These are phyloP conservation scores for Venturia nashicola DNA, from an alignment of 2,329 filamentous ascomycete genomes.

Conservation along the genomic window DNA sequence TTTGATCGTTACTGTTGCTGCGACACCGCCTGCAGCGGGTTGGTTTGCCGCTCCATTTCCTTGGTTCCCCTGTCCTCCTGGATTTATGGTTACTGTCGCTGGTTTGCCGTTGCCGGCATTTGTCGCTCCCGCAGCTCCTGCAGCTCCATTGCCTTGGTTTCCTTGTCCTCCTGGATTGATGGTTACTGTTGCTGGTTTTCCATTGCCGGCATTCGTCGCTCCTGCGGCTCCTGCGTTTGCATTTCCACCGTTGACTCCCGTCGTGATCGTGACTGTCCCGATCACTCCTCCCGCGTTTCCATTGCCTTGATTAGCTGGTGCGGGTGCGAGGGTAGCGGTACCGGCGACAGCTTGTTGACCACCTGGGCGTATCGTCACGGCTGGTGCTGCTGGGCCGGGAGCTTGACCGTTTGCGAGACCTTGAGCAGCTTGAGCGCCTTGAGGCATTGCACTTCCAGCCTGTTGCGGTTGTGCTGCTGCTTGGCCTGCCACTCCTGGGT, in stretches of 20 bases:
- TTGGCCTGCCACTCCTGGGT: background rate
- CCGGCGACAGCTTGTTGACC: constrained; percentile 3
- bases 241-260: background rate
- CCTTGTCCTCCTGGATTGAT: background rate
- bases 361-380: background rate
- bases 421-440: constrained; percentile 3
- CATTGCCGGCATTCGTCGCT: background rate
- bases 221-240: background rate
- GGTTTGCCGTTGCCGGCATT: background rate
- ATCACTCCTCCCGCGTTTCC: background rate
- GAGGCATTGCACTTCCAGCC: background rate
- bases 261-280: constrained; percentile 6
- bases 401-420: constrained; percentile 3
- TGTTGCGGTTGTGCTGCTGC: background rate
- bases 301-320: constrained; percentile 3
- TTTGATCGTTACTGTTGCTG: constrained; percentile 2
- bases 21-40: background rate
- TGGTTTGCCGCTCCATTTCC: background rate
- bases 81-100: background rate
- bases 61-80: background rate
- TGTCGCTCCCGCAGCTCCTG: background rate
- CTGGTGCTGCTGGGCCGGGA: background rate
- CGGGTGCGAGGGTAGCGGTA: constrained; percentile 3
- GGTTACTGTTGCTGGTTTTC: background rate
- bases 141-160: background rate